phyloP scores from a whole-genome alignment of 148 eudicot species.

The Silene conica region DNA sequence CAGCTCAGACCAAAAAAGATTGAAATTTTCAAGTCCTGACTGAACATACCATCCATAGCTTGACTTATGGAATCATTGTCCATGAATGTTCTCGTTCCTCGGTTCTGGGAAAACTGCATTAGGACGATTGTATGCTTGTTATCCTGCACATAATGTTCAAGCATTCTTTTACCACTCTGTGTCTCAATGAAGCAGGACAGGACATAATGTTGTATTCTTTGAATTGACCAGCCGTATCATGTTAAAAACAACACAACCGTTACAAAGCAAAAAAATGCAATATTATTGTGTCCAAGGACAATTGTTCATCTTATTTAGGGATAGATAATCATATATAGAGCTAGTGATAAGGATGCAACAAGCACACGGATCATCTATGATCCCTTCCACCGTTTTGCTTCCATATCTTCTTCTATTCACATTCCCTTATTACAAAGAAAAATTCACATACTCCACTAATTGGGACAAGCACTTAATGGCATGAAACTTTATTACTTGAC shows the following conservation, averaged over 20 bases:
- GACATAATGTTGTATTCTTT: neutral
- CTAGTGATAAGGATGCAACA: too few species aligned
- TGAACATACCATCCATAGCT: constrained; percentile 73
- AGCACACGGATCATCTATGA: too few species aligned
- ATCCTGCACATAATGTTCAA: constrained; percentile 42
- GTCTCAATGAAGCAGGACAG: neutral
- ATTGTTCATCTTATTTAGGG: too few species aligned
- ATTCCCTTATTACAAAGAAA: too few species aligned
- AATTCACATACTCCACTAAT: too few species aligned
- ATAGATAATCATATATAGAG: too few species aligned
- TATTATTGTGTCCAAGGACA: too few species aligned
- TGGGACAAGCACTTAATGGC: neutral
- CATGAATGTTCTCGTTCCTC: constrained; percentile 84
- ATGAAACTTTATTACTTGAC: neutral
- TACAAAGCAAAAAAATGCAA: too few species aligned
- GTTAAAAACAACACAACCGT: neutral
- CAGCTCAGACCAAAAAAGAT: constrained; percentile 5
- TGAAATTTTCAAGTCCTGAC: neutral
- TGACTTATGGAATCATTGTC: constrained; percentile 79
- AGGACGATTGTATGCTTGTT: constrained; percentile 89
- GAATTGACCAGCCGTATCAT: neutral
- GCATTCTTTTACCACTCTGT: neutral
- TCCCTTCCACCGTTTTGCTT: too few species aligned
- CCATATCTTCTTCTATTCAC: too few species aligned
- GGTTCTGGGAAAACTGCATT: constrained; percentile 78